Conservation (phyloP, 768 basidiomycete species). For the Boletus rubescentipes region DNA sequence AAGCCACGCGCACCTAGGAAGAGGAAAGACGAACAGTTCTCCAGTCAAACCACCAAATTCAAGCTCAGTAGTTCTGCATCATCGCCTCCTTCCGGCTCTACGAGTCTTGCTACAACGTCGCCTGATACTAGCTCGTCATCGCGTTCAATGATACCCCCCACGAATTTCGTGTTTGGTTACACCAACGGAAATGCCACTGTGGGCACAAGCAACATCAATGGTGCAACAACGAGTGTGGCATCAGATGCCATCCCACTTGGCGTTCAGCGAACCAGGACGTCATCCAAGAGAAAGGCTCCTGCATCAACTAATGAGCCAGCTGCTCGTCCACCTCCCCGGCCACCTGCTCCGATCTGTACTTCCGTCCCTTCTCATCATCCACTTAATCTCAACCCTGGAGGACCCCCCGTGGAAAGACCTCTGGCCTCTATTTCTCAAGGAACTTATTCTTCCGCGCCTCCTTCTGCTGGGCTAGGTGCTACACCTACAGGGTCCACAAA, state of each 20-base stretch:
- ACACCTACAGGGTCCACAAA: slow-evolving; percentile 30
- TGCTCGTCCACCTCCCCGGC: slow-evolving; percentile 9
- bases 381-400: not conserved
- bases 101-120: slow-evolving; percentile 35
- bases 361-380: slow-evolving; percentile 8
- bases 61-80: slow-evolving; percentile 36
- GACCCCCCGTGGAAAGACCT: not conserved
- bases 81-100: slow-evolving; percentile 34
- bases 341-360: not conserved
- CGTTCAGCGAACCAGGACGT: slow-evolving; percentile 13
- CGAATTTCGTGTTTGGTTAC: not conserved
- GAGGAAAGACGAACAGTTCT: slow-evolving; percentile 39
- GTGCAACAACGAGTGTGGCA: not conserved
- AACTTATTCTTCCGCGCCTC: not conserved
- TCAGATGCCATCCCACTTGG: not conserved
- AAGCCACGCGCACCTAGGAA: slow-evolving; percentile 28
- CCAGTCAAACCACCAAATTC: slow-evolving; percentile 50
- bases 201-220: not conserved
- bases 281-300: slow-evolving; percentile 9
- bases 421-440: not conserved
- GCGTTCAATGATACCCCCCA: slow-evolving; percentile 1
- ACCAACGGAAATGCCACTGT: slow-evolving; percentile 5
- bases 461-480: not conserved
- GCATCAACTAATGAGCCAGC: not conserved
- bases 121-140: slow-evolving; percentile 1